Evolutionary conservation across 2,329 filamentous ascomycete species (phyloP), one percentile per base, ranked within the genome.

Genomic region (Colletotrichum sp.): DNA sequence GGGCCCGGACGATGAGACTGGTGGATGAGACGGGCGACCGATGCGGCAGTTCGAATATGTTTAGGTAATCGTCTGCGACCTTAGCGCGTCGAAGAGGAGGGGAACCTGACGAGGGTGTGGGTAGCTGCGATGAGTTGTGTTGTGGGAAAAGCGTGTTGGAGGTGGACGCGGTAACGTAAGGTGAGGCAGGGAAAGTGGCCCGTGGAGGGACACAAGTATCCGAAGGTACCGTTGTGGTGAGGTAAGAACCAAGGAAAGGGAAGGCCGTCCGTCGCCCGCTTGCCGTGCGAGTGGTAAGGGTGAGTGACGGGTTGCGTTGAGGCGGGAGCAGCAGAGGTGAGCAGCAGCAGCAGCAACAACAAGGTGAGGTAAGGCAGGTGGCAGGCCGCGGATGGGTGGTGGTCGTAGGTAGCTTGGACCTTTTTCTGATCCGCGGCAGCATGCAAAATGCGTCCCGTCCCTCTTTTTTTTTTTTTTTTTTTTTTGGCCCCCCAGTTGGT

Each of bases 41-140:
- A 76, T 75, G 74, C 74, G 74, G 70, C 74, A 76, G 74, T 70
- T 76, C 74, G 26, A 60, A 66, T 68, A 66, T 52, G 73, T 68
- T 76, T 76, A 76, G 64, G 73, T 76, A 76, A 76, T 73, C 73
- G 73, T 65, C 43, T 73, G 65, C 64, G 73, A 69, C 73, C 73
- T 60, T 76, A 76, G 73, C 73, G 73, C 70, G 73, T 73, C 73
- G 73, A 69, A 68, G 73, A 61, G 73, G 73, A 73, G 73, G 73
- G 73, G 73, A 76, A 69, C 70, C 73, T 75, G 70, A 69, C 58
- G 64, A 69, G 70, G 68, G 56, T 75, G 70, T 75, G 73, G 73
- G 65, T 62, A 73, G 58, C 43, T 48, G 36, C 8, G 36, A 18
- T 43, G 43, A n/a, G 43, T 48, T 48, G 43, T 48, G n/a, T 68